phyloP scores from a whole-genome alignment of 2,329 filamentous ascomycete species.

The Talaromyces sp. region DNA sequence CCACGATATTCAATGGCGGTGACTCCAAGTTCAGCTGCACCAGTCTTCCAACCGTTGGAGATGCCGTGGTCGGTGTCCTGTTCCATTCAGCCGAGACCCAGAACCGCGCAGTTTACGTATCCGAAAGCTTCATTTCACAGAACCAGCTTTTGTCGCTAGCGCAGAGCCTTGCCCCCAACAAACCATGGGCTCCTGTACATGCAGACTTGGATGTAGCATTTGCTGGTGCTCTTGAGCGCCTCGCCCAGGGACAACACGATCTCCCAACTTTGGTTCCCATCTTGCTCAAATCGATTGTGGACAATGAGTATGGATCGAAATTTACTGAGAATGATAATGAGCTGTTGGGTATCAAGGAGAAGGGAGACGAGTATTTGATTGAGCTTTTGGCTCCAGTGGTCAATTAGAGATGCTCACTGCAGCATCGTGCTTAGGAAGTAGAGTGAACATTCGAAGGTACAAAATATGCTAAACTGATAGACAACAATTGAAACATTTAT shows the following conservation, averaged over 20 bases:
- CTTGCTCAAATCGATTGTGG: not conserved
- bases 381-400: constrained; percentile 13
- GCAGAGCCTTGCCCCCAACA: not conserved
- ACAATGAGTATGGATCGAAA: not conserved
- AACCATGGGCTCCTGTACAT: constrained; percentile 14
- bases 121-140: constrained; percentile 3
- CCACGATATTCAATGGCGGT: constrained; percentile 10
- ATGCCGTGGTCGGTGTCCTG: constrained; percentile 12
- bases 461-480: no score
- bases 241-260: constrained; percentile 11
- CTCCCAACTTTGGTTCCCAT: constrained; percentile 1
- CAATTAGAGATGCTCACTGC: not conserved
- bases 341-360: constrained; percentile 14
- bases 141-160: constrained; percentile 7
- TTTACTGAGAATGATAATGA: constrained; percentile 13
- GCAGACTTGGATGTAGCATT: constrained; percentile 7
- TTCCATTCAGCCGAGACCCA: not conserved
- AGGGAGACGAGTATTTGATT: constrained; percentile 9
- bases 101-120: constrained; percentile 9
- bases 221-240: constrained; percentile 8
- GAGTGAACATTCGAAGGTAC: no score
- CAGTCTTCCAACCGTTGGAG: constrained; percentile 11
- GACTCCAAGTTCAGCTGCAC: constrained; percentile 10
- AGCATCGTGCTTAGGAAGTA: no score
- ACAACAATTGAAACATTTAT: no score